These are phyloP conservation scores for Biscutella auriculata DNA, from an alignment of 441 rosid genomes.

Conservation along the genomic window DNA sequence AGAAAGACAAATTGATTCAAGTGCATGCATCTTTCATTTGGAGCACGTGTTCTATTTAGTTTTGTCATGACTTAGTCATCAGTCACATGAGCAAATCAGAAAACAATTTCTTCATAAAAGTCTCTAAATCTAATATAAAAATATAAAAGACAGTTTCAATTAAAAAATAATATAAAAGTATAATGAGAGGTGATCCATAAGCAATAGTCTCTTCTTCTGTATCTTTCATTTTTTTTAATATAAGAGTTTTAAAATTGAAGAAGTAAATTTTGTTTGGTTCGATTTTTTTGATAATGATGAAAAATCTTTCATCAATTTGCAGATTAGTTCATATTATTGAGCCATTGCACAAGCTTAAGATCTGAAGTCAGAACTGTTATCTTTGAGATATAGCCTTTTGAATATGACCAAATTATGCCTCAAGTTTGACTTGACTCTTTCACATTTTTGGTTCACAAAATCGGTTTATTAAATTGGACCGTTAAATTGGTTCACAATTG, in stretches of 20 bases:
- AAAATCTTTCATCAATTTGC: not conserved
- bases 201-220: no score
- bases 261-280: no score
- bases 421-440: not conserved
- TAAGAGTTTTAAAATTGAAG: not conserved
- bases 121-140: constrained; percentile 9
- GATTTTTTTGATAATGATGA: no score
- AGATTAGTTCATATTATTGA: not conserved
- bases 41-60: constrained; percentile 15
- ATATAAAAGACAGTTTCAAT: not conserved
- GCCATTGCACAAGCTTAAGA: no score
- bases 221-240: not conserved
- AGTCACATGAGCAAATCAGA: constrained; percentile 12
- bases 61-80: constrained; percentile 17
- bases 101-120: not conserved
- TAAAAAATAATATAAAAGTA: not conserved
- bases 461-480: not conserved
- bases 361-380: not conserved
- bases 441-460: not conserved
- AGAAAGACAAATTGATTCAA: no score
- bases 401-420: constrained; percentile 1
- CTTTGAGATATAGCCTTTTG: not conserved
- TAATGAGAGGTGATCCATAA: constrained; percentile 15
- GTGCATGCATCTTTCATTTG: constrained; percentile 23
- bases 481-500: no score